phyloP scores from a whole-genome alignment of 1,139 yeast species.

The Geotrichum phurueaensis region DNA sequence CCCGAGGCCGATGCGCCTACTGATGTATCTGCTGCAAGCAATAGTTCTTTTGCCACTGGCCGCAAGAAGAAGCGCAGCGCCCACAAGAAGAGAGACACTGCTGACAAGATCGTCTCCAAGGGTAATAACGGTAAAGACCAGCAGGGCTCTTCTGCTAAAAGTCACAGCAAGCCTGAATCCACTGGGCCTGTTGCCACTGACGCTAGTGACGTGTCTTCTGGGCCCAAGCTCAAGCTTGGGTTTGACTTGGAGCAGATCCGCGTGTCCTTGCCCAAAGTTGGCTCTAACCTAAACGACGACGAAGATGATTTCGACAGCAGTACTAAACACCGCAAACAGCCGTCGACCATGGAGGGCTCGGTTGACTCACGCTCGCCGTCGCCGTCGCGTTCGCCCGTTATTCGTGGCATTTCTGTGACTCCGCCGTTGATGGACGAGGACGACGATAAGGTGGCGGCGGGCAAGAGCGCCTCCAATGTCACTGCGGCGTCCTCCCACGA shows the following conservation, averaged over 20 bases:
- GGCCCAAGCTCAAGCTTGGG: not conserved
- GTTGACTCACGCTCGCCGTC: conserved; percentile 14
- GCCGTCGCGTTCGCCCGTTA: conserved; percentile 13
- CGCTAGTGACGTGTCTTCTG: not conserved
- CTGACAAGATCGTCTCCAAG: not conserved
- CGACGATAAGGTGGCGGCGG: not conserved
- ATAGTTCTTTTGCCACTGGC: not conserved
- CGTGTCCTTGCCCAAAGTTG: conserved; percentile 6
- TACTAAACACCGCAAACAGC: conserved; percentile 3
- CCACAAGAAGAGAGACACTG: conserved; percentile 1
- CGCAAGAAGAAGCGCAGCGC: conserved; percentile 4
- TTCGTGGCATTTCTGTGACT: conserved; percentile 13
- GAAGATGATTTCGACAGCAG: not conserved
- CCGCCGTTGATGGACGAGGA: conserved; percentile 10
- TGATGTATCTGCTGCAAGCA: not conserved
- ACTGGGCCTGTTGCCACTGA: conserved; percentile 3
- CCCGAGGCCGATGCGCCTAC: not conserved
- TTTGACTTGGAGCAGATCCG: conserved; percentile 7
- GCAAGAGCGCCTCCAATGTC: not conserved
- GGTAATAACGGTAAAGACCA: not conserved
- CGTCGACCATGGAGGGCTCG: conserved; percentile 11
- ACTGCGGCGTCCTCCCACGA: not conserved
- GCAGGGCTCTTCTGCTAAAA: not conserved
- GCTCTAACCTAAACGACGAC: not conserved
- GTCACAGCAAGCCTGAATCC: not conserved